Evolutionary conservation across 2,329 filamentous ascomycete genomes (phyloP).

Genomic region (Beauveria medogensis): DNA sequence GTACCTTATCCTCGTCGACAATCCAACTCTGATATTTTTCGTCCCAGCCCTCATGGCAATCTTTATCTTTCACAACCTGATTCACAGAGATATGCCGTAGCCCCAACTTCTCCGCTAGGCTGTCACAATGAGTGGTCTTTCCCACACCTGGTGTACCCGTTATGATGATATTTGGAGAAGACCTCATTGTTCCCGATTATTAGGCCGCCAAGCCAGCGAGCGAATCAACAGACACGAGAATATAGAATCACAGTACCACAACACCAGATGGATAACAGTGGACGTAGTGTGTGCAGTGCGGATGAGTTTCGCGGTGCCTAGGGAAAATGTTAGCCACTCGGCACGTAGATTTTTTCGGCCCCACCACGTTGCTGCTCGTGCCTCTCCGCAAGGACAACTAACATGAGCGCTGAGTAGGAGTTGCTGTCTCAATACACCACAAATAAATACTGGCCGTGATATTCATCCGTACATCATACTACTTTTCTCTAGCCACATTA

Average conservation of each 20-base stretch:
- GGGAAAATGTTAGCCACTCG: not conserved
- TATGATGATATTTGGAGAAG: constrained; percentile 78
- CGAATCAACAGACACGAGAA: not conserved
- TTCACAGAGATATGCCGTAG: constrained; percentile 83
- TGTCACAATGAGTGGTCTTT: constrained; percentile 87
- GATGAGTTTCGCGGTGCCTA: not conserved
- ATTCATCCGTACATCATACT: not conserved
- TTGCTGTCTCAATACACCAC: not conserved
- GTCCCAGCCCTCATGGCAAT: constrained; percentile 81
- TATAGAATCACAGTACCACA: not conserved
- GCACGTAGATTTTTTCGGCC: not conserved
- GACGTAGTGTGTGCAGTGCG: not conserved
- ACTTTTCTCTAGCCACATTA: constrained; percentile 8
- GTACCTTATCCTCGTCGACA: constrained; percentile 91
- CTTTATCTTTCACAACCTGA: constrained; percentile 79
- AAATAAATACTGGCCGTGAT: not conserved
- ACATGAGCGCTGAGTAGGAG: too few species aligned
- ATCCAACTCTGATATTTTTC: constrained; percentile 82
- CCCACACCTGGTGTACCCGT: constrained; percentile 94
- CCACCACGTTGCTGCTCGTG: not conserved
- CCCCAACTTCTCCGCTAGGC: constrained; percentile 65
- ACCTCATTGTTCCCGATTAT: constrained; percentile 29
- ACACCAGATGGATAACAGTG: too few species aligned
- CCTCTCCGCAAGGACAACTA: not conserved
- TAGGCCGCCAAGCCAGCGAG: not conserved